Percentiles rank a stretch among this genome's conserved stretches.
Evolutionary conservation across 345 rosid genomes (phyloP).

Genomic region (Aethionema arabicum): DNA sequence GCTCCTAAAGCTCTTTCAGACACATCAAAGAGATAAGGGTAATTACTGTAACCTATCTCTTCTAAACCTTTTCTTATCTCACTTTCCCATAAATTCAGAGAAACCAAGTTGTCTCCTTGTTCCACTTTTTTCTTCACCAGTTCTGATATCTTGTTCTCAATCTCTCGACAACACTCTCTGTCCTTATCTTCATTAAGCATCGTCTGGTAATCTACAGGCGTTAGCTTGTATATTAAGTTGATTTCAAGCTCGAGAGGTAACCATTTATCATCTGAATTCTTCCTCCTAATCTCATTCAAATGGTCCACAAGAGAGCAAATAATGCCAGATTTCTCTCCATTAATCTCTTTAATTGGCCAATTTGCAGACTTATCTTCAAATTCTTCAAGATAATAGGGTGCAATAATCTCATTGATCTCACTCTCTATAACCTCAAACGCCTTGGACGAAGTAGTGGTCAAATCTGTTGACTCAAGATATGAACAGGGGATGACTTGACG

Average conservation of each 20-base stretch:
- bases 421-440: too few relatives aligned
- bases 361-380: too few relatives aligned
- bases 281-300: too few relatives aligned
- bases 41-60: too few relatives aligned
- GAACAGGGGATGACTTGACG: constrained; percentile 17
- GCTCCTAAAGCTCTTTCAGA: too few relatives aligned
- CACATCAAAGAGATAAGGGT: too few relatives aligned
- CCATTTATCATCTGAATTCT: too few relatives aligned
- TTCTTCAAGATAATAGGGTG: too few relatives aligned
- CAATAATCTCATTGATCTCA: too few relatives aligned
- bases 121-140: constrained; percentile 29
- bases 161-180: background rate
- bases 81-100: constrained; percentile 11
- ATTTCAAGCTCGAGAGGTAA: constrained; percentile 6
- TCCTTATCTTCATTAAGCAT: background rate
- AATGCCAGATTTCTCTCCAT: too few relatives aligned
- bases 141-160: constrained; percentile 3
- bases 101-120: constrained; percentile 9
- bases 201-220: constrained; percentile 12
- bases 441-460: background rate
- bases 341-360: too few relatives aligned
- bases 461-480: constrained; percentile 18
- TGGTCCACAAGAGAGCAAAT: too few relatives aligned
- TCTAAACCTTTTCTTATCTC: constrained; percentile 9
- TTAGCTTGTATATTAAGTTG: background rate